These are phyloP conservation scores for Hyphopichia wangnamkhiaoensis DNA, from an alignment of 1,139 yeast genomes.

Conservation along the genomic window DNA sequence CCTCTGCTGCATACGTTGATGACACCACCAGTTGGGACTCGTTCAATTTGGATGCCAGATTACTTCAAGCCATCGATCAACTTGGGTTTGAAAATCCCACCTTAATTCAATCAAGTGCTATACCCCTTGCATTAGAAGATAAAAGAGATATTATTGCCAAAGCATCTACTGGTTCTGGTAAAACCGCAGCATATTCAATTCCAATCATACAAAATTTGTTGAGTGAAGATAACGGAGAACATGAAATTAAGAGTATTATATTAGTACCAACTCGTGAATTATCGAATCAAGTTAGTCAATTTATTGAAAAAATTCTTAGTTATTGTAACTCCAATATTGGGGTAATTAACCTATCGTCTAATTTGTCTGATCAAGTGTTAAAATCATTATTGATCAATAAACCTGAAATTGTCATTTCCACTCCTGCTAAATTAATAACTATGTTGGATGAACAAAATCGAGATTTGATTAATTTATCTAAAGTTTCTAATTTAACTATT, in stretches of 20 bases:
- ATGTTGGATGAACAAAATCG: conserved; percentile 50
- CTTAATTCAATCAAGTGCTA: conserved; percentile 85
- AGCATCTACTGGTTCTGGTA: conserved; percentile 91
- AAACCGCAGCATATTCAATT: conserved; percentile 79
- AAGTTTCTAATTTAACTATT: conserved; percentile 72
- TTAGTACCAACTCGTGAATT: conserved; percentile 87
- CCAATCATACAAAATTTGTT: conserved; percentile 76
- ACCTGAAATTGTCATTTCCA: conserved; percentile 83
- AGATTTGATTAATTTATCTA: conserved; percentile 47
- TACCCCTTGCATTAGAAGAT: conserved; percentile 85
- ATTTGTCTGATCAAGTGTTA: conserved; percentile 71
- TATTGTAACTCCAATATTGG: conserved; percentile 71
- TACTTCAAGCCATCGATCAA: conserved; percentile 79
- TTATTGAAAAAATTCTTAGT: conserved; percentile 64
- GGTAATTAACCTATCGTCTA: conserved; percentile 73
- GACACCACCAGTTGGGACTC: conserved; percentile 71
- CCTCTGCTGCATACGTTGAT: conserved; percentile 67
- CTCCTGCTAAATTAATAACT: conserved; percentile 77
- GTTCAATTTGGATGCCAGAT: conserved; percentile 74
- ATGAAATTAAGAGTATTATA: conserved; percentile 54
- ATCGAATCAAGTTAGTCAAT: conserved; percentile 77
- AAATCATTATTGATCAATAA: conserved; percentile 66
- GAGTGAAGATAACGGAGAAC: conserved; percentile 22
- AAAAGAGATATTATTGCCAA: conserved; percentile 84
- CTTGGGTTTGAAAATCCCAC: conserved; percentile 87